Evolutionary conservation across 192 early-diverging fungal species (phyloP).

Genomic region (Glomus cerebriforme): DNA sequence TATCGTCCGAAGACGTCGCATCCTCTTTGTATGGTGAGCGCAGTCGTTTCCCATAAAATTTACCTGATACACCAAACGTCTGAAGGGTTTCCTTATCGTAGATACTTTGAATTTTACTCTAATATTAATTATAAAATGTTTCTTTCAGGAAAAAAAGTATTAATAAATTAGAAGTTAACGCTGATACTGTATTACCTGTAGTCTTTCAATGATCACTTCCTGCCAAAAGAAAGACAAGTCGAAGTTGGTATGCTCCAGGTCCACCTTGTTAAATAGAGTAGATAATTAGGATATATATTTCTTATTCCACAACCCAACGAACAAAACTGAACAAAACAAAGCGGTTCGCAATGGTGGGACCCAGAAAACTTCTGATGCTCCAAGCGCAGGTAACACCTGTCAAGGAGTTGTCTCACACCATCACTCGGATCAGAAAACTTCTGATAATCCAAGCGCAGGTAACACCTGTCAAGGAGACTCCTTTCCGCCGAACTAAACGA

Average conservation of each 20-base stretch:
- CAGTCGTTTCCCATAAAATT: constrained; percentile 13
- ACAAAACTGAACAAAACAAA: constrained; percentile 10
- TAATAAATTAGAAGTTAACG: not conserved
- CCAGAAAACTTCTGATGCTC: constrained; percentile 14
- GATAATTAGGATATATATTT: constrained; percentile 24
- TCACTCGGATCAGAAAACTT: constrained; percentile 16
- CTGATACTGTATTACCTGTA: constrained; percentile 8
- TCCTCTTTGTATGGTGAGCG: constrained; percentile 19
- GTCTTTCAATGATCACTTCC: constrained; percentile 10
- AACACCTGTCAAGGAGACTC: constrained; percentile 7
- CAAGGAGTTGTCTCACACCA: constrained; percentile 18
- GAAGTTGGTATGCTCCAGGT: constrained; percentile 1
- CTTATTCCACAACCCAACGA: not conserved
- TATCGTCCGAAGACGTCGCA: not conserved
- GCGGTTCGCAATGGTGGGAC: constrained; percentile 14
- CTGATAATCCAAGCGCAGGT: constrained; percentile 14
- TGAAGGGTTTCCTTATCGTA: constrained; percentile 14
- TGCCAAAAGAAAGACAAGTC: constrained; percentile 19
- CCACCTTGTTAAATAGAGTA: constrained; percentile 27
- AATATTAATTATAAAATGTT: constrained; percentile 4
- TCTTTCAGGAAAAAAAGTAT: constrained; percentile 5
- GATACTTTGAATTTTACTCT: not conserved
- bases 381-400: too few relatives aligned
- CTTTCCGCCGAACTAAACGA: not conserved
- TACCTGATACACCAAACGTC: constrained; percentile 10